phyloP scores from a whole-genome alignment of 2,329 filamentous ascomycete species.

The Claviceps pusilla region DNA sequence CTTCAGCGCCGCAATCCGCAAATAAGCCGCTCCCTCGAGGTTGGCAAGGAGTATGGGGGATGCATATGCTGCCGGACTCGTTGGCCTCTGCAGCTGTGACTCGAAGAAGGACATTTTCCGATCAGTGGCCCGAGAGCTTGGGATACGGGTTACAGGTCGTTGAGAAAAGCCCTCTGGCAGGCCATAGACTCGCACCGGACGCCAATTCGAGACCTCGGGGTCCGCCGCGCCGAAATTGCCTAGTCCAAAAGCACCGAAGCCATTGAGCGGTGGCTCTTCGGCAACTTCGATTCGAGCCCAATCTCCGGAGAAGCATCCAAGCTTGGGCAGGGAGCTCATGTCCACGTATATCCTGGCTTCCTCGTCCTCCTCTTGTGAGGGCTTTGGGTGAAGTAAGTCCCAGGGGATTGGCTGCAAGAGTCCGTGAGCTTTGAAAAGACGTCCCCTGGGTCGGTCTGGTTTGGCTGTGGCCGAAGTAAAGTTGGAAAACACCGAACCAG shows the following conservation, averaged over 20 bases:
- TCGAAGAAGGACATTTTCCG: conserved; percentile 49
- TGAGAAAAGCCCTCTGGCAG: conserved; percentile 61
- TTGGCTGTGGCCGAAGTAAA: conserved; percentile 74
- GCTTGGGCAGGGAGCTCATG: conserved; percentile 66
- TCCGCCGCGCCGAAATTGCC: conserved; percentile 41
- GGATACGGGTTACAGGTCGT: conserved; percentile 45
- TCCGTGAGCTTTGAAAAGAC: conserved; percentile 72
- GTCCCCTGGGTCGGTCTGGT: conserved; percentile 55
- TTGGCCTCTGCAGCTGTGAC: conserved; percentile 48
- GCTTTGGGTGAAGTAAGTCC: conserved; percentile 73
- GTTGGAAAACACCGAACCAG: conserved; percentile 77
- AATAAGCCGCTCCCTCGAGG: conserved; percentile 59
- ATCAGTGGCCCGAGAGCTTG: conserved; percentile 36
- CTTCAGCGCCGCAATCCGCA: conserved; percentile 61
- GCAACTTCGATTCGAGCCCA: conserved; percentile 79
- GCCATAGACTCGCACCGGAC: conserved; percentile 77
- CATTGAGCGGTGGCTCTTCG: conserved; percentile 56
- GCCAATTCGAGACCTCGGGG: conserved; percentile 52
- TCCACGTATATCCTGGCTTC: conserved; percentile 84
- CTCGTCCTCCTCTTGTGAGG: conserved; percentile 63
- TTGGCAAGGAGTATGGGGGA: conserved; percentile 83
- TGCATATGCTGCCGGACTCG: conserved; percentile 51
- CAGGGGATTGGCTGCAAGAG: conserved; percentile 57
- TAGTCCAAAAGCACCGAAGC: conserved; percentile 50
- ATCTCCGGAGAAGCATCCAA: conserved; percentile 94